Evolutionary conservation across 768 basidiomycete species (phyloP).

Genomic region (Phlebiopsis flavidoalba): DNA sequence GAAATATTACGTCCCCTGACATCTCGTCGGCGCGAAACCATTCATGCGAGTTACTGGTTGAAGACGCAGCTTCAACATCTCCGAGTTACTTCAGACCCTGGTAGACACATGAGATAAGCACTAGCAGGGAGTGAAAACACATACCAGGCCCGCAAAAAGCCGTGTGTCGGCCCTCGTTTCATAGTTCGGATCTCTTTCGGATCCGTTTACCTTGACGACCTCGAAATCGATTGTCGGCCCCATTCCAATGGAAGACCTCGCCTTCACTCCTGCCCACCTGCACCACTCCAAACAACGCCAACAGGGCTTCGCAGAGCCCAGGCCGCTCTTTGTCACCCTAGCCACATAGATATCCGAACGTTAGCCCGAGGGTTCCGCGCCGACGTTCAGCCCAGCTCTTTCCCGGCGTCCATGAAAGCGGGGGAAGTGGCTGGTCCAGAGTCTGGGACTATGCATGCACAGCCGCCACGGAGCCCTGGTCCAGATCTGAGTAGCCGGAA

Average conservation of each 20-base stretch:
- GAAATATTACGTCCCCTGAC: too few species aligned
- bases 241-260: slow-evolving; percentile 50
- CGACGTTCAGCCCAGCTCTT: slow-evolving; percentile 31
- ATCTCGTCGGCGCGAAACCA: too few species aligned
- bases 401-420: slow-evolving; percentile 12
- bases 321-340: slow-evolving; percentile 42
- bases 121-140: slow-evolving; percentile 12
- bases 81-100: too few species aligned
- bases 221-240: slow-evolving; percentile 29
- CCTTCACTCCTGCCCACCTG: slow-evolving; percentile 49
- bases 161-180: slow-evolving; percentile 42
- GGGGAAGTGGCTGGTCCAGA: not conserved
- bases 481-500: not conserved
- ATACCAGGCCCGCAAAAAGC: slow-evolving; percentile 39
- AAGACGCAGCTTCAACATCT: too few species aligned
- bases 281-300: slow-evolving; percentile 56
- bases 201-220: slow-evolving; percentile 42
- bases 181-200: slow-evolving; percentile 32
- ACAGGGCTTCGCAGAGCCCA: slow-evolving; percentile 48
- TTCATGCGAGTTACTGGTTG: too few species aligned
- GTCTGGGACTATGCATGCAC: not conserved
- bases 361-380: slow-evolving; percentile 37
- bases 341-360: slow-evolving; percentile 52
- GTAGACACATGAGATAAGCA: too few species aligned
- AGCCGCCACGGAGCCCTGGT: not conserved